A percentile compares a stretch with the other conserved stretches of the same genome.
Conservation (phyloP, 345 rosid species). For the Gossypium bickii region DNA sequence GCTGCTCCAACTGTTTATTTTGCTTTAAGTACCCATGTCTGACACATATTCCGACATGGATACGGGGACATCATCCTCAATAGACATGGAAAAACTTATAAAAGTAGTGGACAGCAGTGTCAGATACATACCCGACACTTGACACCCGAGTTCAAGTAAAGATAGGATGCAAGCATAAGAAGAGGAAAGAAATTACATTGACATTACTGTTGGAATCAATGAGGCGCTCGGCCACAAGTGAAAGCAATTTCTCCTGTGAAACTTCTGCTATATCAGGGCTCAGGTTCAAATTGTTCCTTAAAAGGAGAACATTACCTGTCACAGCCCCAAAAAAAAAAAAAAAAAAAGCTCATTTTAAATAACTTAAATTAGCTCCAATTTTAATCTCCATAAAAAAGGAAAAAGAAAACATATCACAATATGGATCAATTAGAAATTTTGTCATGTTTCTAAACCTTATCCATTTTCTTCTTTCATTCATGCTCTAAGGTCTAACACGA, state of each 20-base stretch:
- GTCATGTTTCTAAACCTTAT: neutral
- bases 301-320: conserved; percentile 80
- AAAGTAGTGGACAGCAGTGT: too few relatives aligned
- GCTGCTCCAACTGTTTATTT: neutral
- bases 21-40: neutral
- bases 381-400: neutral
- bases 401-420: neutral
- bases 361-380: neutral
- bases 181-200: conserved; percentile 34
- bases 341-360: conserved; percentile 8
- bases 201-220: conserved; percentile 96
- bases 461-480: neutral
- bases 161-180: neutral
- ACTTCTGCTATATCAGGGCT: conserved; percentile 75
- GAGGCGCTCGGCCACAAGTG: conserved; percentile 79
- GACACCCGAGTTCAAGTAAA: neutral
- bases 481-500: neutral
- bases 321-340: conserved; percentile 19
- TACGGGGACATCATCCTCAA: too few relatives aligned
- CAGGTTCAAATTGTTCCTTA: conserved; percentile 78
- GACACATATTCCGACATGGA: neutral
- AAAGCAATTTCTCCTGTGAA: conserved; percentile 89
- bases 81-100: too few relatives aligned
- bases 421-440: neutral
- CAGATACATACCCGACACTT: neutral